Base-by-base conservation (phyloP, 257 asterid genomes). In the Solanum gandarillasii region DNA sequence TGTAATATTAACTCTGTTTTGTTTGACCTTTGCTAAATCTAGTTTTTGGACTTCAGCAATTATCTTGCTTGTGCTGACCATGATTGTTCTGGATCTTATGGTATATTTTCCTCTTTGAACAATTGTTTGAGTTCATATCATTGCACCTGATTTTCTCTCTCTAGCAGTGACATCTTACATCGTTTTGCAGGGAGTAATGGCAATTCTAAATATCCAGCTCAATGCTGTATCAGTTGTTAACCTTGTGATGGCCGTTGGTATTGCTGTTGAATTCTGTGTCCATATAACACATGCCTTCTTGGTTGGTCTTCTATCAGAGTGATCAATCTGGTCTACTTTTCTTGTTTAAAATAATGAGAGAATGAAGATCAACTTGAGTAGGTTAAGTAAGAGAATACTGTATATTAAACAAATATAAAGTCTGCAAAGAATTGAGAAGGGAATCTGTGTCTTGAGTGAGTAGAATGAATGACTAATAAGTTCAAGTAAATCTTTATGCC, bases 21-120 rank as follows among this genome's bases (percentile, higher is more conserved):
- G 31, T 6, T 84, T 16, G 62, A 55, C 70, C 82, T 52, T 36
- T 85, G 86, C 85, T 85, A 67, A 90, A 87, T 88, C 23, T 86
- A 97, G 99, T 91, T 92, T 97, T 14, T 97, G 99, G 99, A 97
- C 99, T 82, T 97, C 99, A 39, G 95, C 98, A 46, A 97, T 96
- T 89, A 94, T 95, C 92, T 93, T 97, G 65, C 93, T 97, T 86
- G 99, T 97, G 90, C 84, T 97, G 94, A 85, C 90, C 35, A 97
- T 97, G 99, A 95, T 95, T 43, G 90, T 97, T 70, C 96, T 97
- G 93, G 99, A 97, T 94, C 93, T 97, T 72, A 91, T 97, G 99
- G 99, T 96, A 92, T 20, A 67, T 87, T 83, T 85, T 86, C 81
- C 82, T 84, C 81, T 88, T 86, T 86, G 68, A 65, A 48, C 71